Base-by-base conservation (phyloP, 306 rosid species). In the Castanea mollissima region DNA sequence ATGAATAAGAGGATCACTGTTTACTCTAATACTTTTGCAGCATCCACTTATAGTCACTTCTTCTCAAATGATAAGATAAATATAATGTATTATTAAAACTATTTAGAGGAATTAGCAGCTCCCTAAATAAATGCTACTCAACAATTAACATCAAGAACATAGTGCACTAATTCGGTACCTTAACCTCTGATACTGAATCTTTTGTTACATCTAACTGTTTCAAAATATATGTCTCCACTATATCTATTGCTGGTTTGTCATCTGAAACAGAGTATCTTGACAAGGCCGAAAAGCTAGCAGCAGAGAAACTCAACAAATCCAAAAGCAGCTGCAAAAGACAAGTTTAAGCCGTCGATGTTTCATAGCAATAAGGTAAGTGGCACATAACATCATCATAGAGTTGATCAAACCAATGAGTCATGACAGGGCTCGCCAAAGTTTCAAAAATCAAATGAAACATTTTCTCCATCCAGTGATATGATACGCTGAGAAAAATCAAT, bases 311-410 rank as follows among this genome's bases (percentile, higher is more conserved):
- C 78, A 89, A 78, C 75, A 87, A 25, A 70, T 90, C 89, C 85
- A 80, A 74, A 72, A 95, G 95, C 77, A 95, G 91, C 99, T 95
- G 92, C 88, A 83, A 38, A 84, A 62, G 27, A 68, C 55, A 74
- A 84, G 79, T 76, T 63, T 70, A 79, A 44, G 19, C 21, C 23
- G 49, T 76, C 44, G 79, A 73, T 69, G 75, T 21, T 65, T 74
- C 41, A 81, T 78, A 64, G 57, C 73, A 67, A 64, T 56, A 44
- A 34, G 80, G 76, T 62, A 83, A 74, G 59, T 18, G 35, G 55
- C 29, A 13, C 38, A n/a, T 15, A 23, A 80, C 74, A 57, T 63
- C 44, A 82, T 54, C 49, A 74, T 35, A 76, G 27, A 68, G 72
- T 34, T 19, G 4, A 34, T 35, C 72, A 35, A 68, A 35, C 16